Base-by-base conservation (phyloP, 2,329 filamentous ascomycete genomes). In the Colletotrichum lupini region DNA sequence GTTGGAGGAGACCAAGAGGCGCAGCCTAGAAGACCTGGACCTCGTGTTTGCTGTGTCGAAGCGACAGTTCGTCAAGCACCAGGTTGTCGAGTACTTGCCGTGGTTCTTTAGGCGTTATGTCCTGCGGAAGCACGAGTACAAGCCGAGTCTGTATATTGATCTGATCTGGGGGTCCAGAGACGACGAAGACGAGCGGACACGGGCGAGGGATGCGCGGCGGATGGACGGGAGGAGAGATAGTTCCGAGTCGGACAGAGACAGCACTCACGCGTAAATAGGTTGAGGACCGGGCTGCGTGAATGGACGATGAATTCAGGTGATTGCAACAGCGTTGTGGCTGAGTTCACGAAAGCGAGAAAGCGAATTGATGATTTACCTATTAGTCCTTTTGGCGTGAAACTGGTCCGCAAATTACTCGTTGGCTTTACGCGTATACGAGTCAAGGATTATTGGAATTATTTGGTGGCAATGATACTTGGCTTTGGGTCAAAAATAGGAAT, bases 1-100 rank as follows among this genome's bases (percentile, higher is more conserved):
- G 4, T 80, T 85, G 8, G 83, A 85, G 66, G 84, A 86, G 78
- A 85, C 84, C 2, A 84, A 83, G 71, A 77, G 79, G 14, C 79
- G 80, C 19, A 83, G 79, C 26, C 78, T 85, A 19, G 83, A 85
- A 67, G 82, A 85, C 49, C 77, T 86, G 9, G 82, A 84, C 59
- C 76, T 80, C 52, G 78, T 86, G 42, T 86, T 85, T 68, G 82
- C 79, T 2, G 81, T 72, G 22, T 77, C 79, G 11, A 86, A 86
- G 75, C 75, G 77, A n/a, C 76, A 77, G 7, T 86, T 86, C 64
- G 80, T 83, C 30, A 75, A 74, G 4, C 82, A 82, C 63, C 83
- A 86, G 75, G 52, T 83, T 1, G 58, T 71, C 0, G 64, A 75
- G 14, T 82, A 83, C 64, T 71, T 84, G 6, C 83, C 83, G 0